A percentile compares a stretch with the other conserved stretches of the same genome.
Conservation (phyloP, 352 stramenopile genomes). For the Globisporangium camurandrum region DNA sequence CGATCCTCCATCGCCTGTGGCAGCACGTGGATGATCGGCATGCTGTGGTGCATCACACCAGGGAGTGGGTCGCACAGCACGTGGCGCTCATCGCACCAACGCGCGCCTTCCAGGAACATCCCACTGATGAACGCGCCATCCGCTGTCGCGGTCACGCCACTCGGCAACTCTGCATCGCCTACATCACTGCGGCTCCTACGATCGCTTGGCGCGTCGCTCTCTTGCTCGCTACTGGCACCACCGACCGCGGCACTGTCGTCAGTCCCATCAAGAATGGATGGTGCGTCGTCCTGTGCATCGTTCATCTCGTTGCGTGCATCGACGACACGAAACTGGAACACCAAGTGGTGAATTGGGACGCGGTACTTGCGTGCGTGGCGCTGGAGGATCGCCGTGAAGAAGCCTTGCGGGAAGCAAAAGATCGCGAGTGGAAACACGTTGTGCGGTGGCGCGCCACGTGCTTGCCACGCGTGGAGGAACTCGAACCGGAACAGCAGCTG, state of each 20-base stretch:
- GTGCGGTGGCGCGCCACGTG: slow-evolving; percentile 15
- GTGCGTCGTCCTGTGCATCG: background rate
- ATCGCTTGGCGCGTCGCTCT: background rate
- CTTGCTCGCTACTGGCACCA: background rate
- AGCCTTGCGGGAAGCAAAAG: slow-evolving; percentile 67
- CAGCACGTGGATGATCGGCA: slow-evolving; percentile 86
- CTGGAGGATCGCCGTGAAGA: slow-evolving; percentile 76
- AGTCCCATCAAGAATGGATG: background rate
- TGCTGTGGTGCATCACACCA: slow-evolving; percentile 53
- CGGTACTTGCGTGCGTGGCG: slow-evolving; percentile 56
- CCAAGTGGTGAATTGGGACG: slow-evolving; percentile 67
- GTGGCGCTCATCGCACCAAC: slow-evolving; percentile 44
- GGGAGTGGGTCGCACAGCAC: slow-evolving; percentile 45
- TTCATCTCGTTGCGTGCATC: slow-evolving; percentile 10
- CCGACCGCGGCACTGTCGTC: background rate
- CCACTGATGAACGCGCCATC: slow-evolving; percentile 57
- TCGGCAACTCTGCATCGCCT: background rate
- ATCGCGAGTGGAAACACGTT: slow-evolving; percentile 48
- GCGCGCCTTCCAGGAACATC: slow-evolving; percentile 60
- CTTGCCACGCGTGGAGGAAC: slow-evolving; percentile 52
- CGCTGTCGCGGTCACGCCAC: slow-evolving; percentile 4
- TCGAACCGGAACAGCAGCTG: slow-evolving; percentile 45
- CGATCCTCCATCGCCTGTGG: slow-evolving; percentile 23
- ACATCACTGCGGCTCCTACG: too few relatives aligned
- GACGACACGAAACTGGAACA: slow-evolving; percentile 71